These are phyloP conservation scores for Ustilago trichophora DNA, from an alignment of 1,284 basidiomycete genomes.

Conservation along the genomic window DNA sequence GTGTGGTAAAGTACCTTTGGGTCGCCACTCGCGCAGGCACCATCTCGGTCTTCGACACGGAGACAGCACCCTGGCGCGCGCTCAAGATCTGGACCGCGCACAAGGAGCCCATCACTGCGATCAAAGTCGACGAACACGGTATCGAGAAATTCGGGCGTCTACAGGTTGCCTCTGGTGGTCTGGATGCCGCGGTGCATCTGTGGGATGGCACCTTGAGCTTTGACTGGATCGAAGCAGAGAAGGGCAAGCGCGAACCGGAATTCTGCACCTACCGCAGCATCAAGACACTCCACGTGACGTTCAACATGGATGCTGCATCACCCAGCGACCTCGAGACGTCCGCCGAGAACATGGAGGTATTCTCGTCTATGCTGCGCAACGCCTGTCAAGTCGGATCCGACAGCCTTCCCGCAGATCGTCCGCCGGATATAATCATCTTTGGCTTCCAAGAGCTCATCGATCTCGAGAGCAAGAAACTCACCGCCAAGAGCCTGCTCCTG, in stretches of 20 bases:
- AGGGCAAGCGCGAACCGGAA: constrained; percentile 77
- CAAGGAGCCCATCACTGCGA: constrained; percentile 76
- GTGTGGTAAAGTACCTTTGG: constrained; percentile 73
- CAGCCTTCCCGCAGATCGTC: constrained; percentile 12
- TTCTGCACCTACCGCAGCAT: constrained; percentile 83
- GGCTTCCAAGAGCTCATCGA: constrained; percentile 96
- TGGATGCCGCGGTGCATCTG: constrained; percentile 78
- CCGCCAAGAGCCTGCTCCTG: constrained; percentile 70
- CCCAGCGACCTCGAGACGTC: constrained; percentile 74
- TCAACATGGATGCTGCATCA: constrained; percentile 90
- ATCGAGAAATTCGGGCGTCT: constrained; percentile 68
- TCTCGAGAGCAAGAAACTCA: constrained; percentile 87
- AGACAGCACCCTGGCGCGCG: constrained; percentile 73
- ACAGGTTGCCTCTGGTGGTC: constrained; percentile 79
- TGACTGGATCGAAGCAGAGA: constrained; percentile 86
- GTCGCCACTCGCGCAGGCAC: constrained; percentile 81
- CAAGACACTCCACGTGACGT: constrained; percentile 83
- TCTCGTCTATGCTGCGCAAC: constrained; percentile 46
- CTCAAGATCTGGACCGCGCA: constrained; percentile 92
- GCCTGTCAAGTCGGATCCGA: constrained; percentile 35
- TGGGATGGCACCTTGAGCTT: constrained; percentile 89
- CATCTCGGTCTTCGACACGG: constrained; percentile 84
- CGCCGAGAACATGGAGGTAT: constrained; percentile 57
- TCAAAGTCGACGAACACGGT: constrained; percentile 70
- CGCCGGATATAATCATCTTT: constrained; percentile 90